Percentiles rank a stretch among this genome's conserved stretches.
Conservation (phyloP, 2,329 filamentous ascomycete species). For the Lecanicillium sp. region DNA sequence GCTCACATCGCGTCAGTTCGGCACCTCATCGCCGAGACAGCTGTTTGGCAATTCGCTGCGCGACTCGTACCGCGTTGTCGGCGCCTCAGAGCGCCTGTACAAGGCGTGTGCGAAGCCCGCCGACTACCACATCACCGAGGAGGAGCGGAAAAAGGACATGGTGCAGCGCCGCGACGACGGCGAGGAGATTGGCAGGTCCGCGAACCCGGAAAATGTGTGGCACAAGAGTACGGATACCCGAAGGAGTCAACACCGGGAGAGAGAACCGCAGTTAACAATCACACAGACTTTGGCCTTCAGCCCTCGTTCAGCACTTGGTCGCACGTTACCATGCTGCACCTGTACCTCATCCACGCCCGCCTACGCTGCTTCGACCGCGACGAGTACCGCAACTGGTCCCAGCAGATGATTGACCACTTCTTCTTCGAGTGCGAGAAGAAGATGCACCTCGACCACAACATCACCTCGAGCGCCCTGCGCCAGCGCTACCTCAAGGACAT, state of each 20-base stretch:
- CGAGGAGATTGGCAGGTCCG: constrained; percentile 64
- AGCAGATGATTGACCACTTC: constrained; percentile 90
- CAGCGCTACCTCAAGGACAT: constrained; percentile 76
- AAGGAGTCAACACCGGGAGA: neutral
- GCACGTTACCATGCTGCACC: constrained; percentile 91
- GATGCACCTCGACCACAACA: constrained; percentile 75
- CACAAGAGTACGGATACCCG: constrained; percentile 59
- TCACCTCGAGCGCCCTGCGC: constrained; percentile 51
- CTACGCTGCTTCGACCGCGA: constrained; percentile 70
- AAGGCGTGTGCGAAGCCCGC: constrained; percentile 67
- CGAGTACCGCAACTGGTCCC: constrained; percentile 70
- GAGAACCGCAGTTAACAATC: neutral
- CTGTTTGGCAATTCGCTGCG: constrained; percentile 28
- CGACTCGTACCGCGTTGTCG: constrained; percentile 67
- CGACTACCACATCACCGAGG: constrained; percentile 68
- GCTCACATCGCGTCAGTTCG: constrained; percentile 27
- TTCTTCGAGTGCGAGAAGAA: constrained; percentile 82
- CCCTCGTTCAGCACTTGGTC: constrained; percentile 95
- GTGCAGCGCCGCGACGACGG: constrained; percentile 69
- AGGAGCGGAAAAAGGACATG: constrained; percentile 57
- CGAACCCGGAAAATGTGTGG: constrained; percentile 48
- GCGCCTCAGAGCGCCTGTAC: constrained; percentile 71
- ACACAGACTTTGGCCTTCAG: constrained; percentile 64
- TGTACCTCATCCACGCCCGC: constrained; percentile 83
- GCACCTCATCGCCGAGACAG: constrained; percentile 27